These are phyloP conservation scores for Chlamydomonas asymmetrica DNA, from an alignment of 139 green algal genomes.

Conservation along the genomic window DNA sequence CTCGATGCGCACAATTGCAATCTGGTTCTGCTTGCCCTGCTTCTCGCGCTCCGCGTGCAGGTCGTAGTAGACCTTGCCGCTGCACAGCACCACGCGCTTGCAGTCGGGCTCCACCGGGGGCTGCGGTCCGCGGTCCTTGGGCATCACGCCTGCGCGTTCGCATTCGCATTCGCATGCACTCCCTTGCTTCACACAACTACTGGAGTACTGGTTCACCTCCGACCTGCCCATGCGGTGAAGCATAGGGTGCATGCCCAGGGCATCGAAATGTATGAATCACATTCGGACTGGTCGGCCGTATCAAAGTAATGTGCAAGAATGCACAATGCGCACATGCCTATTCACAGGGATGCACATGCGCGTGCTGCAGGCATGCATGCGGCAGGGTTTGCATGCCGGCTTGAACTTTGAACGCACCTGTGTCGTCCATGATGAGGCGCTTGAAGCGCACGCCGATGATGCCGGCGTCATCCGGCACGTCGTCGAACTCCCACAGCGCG, in stretches of 20 bases:
- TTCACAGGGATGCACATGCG: no score
- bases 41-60: conserved; percentile 85
- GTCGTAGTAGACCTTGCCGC: conserved; percentile 98
- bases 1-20: conserved; percentile 92
- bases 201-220: no score
- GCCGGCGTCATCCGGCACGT: conserved; percentile 77
- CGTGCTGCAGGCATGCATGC: no score
- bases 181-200: not conserved
- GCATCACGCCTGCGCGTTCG: conserved; percentile 48
- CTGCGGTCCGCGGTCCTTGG: conserved; percentile 60
- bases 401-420: conserved; percentile 7
- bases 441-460: conserved; percentile 95
- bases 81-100: conserved; percentile 90
- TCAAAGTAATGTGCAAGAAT: no score
- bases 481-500: conserved; percentile 90
- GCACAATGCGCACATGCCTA: no score
- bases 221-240: no score
- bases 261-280: no score
- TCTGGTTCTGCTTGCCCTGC: conserved; percentile 56
- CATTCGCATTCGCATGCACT: conserved; percentile 8
- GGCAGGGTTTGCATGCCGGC: not conserved
- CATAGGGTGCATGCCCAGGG: no score
- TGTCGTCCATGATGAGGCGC: conserved; percentile 97
- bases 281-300: no score
- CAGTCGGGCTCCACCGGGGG: conserved; percentile 65